Base-by-base conservation (phyloP, 2,329 filamentous ascomycete species). In the Colletotrichum somersetense region DNA sequence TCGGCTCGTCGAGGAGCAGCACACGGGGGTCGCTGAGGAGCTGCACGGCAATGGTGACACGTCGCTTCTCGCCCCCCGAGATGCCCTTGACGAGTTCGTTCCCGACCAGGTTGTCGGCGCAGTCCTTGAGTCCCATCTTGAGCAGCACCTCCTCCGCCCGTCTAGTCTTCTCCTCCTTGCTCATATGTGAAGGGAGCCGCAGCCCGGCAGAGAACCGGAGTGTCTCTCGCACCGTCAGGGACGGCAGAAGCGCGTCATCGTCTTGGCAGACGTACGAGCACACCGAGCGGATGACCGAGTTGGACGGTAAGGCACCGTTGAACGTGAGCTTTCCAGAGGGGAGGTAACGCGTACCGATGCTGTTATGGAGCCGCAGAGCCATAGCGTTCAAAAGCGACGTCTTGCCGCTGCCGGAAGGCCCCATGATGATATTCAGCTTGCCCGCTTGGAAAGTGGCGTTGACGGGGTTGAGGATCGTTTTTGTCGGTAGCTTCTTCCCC, bases 181-280 rank as follows among this genome's bases (percentile, higher is more conserved):
- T 89, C 91, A 94, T 92, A 82, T 89, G 93, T 0, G 87, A 86
- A 0, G 92, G 92, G 3, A 95, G 85, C 7, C 93, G 87, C 18
- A 95, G 84, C 1, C 91, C 91, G 3, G 93, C 93, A 2, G 92
- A 89, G 78, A 92, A 93, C 0, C 84, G 86, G 1, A 95, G 84
- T 0, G 92, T 95, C 77, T 95, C 93, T 1, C 92, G 88, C 0
- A 95, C 93, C 0, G 93, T 95, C 26, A 95, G 83, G 0, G 91
- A 93, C 1, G 92, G 90, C 8, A 95, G 84, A 2, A 95, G 83
- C 1, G 91, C 92, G 75, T 94, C 92, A 68, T 95, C 93, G 71
- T 94, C 92, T 75, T 95, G 93, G 30, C 91, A 93, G 8, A 95
- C 92, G 73, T 93, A 95, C 0, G 92, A 94, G 53, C 91, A 92